These are phyloP conservation scores for Secale cereale DNA, from an alignment of 176 grass and related monocot genomes.

Conservation along the genomic window DNA sequence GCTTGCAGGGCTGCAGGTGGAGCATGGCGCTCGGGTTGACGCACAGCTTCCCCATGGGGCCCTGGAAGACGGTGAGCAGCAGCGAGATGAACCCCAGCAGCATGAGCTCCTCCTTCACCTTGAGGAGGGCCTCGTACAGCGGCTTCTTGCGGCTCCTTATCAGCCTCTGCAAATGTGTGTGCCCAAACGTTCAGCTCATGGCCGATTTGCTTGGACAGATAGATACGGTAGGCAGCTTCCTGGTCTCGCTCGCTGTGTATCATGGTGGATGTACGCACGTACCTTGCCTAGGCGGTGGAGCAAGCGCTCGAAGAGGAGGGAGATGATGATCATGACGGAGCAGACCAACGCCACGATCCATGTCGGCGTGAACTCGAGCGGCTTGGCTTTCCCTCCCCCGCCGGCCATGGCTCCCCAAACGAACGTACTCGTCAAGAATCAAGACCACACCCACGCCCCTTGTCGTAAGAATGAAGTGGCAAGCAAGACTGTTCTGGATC, in stretches of 20 bases:
- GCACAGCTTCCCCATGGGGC: conserved; percentile 49
- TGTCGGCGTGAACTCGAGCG: conserved; percentile 78
- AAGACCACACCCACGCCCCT: background rate
- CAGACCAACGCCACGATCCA: conserved; percentile 86
- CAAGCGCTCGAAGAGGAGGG: conserved; percentile 72
- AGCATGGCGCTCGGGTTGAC: conserved; percentile 21
- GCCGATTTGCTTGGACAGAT: too few species aligned
- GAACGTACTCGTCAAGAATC: too few species aligned
- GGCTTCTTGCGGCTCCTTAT: conserved; percentile 55
- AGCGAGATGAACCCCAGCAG: conserved; percentile 87
- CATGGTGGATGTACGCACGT: background rate
- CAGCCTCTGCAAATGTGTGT: conserved; percentile 18
- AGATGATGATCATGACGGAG: conserved; percentile 67
- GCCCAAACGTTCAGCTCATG: background rate
- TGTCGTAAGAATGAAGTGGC: background rate
- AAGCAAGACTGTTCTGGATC: background rate
- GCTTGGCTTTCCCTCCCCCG: conserved; percentile 19
- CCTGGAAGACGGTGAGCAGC: conserved; percentile 67
- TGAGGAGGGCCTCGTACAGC: conserved; percentile 70
- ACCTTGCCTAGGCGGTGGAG: conserved; percentile 91
- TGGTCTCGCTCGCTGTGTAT: background rate
- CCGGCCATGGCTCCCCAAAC: conserved; percentile 45
- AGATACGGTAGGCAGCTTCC: background rate
- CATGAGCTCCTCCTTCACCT: conserved; percentile 96
- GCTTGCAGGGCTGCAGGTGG: conserved; percentile 65